These are phyloP conservation scores for Streptanthus diversifolius DNA, from an alignment of 345 rosid genomes.

Conservation along the genomic window DNA sequence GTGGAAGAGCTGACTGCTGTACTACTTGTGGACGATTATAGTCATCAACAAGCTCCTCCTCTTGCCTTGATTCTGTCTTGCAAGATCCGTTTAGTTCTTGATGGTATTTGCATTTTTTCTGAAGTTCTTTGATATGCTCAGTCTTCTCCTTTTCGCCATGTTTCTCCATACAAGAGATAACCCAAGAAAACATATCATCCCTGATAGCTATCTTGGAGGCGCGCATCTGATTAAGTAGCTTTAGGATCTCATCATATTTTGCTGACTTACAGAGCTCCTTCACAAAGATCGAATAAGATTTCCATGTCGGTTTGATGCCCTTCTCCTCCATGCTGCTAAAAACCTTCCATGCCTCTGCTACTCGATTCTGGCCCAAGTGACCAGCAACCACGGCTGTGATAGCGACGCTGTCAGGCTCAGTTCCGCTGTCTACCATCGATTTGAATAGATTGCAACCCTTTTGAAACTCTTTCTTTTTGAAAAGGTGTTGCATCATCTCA, in stretches of 20 bases:
- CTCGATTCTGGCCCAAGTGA: conserved; percentile 45
- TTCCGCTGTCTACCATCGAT: conserved; percentile 65
- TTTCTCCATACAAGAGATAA: conserved; percentile 54
- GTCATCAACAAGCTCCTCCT: conserved; percentile 15
- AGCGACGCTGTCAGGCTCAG: conserved; percentile 52
- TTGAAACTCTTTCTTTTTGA: conserved; percentile 48
- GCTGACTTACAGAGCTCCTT: conserved; percentile 67
- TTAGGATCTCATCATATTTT: conserved; percentile 48
- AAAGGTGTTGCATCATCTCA: conserved; percentile 62
- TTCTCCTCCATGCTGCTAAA: conserved; percentile 51
- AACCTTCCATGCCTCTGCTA: conserved; percentile 72
- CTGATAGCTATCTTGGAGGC: conserved; percentile 46
- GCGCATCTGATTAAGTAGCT: conserved; percentile 53
- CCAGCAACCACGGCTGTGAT: conserved; percentile 67
- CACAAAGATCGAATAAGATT: conserved; percentile 50
- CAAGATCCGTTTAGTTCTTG: conserved; percentile 12
- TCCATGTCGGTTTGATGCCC: conserved; percentile 54
- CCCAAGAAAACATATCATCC: conserved; percentile 50
- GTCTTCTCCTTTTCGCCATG: conserved; percentile 50
- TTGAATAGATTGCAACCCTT: conserved; percentile 52
- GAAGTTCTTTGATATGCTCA: conserved; percentile 50
- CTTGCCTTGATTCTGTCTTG: conserved; percentile 18
- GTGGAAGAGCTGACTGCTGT: conserved; percentile 20
- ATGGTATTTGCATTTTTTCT: conserved; percentile 28
- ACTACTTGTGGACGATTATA: conserved; percentile 16